A percentile compares a stretch with the other conserved stretches of the same genome.
Evolutionary conservation across 202 grass and related monocot genomes (phyloP).

Genomic region (Hordeum pubiflorum): DNA sequence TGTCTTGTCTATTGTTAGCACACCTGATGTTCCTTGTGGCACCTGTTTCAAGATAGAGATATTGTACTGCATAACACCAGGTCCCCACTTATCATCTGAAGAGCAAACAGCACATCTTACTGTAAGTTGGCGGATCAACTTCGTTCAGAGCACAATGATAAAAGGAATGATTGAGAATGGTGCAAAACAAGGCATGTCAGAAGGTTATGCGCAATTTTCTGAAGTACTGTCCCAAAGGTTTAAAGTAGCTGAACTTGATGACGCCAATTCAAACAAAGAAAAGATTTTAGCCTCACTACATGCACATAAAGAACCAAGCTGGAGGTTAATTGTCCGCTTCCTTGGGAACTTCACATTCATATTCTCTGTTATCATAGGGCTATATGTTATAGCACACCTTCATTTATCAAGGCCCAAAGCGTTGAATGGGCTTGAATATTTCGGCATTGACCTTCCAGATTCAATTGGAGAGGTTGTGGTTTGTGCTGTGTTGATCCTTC

Average conservation of each 20-base stretch:
- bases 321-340: slow-evolving; percentile 48
- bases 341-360: slow-evolving; percentile 65
- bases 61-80: slow-evolving; percentile 52
- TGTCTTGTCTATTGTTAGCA: slow-evolving; percentile 55
- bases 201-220: slow-evolving; percentile 45
- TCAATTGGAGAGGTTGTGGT: slow-evolving; percentile 64
- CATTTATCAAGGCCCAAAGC: slow-evolving; percentile 44
- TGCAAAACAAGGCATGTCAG: slow-evolving; percentile 63
- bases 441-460: slow-evolving; percentile 73
- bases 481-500: slow-evolving; percentile 57
- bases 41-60: slow-evolving; percentile 74
- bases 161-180: slow-evolving; percentile 83
- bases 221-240: slow-evolving; percentile 49
- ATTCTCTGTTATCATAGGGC: slow-evolving; percentile 37
- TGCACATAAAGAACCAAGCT: slow-evolving; percentile 43
- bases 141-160: slow-evolving; percentile 74
- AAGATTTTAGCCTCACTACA: slow-evolving; percentile 51
- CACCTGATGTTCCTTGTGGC: slow-evolving; percentile 69
- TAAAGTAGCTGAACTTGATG: slow-evolving; percentile 48
- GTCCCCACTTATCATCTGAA: slow-evolving; percentile 38
- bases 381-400: slow-evolving; percentile 57
- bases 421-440: slow-evolving; percentile 57
- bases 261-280: slow-evolving; percentile 35
- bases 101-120: slow-evolving; percentile 54
- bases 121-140: slow-evolving; percentile 62